Percentiles rank a stretch among this genome's conserved stretches.
Evolutionary conservation across 805 yeast genomes (phyloP).

Genomic region (Metschnikowia gruessii): DNA sequence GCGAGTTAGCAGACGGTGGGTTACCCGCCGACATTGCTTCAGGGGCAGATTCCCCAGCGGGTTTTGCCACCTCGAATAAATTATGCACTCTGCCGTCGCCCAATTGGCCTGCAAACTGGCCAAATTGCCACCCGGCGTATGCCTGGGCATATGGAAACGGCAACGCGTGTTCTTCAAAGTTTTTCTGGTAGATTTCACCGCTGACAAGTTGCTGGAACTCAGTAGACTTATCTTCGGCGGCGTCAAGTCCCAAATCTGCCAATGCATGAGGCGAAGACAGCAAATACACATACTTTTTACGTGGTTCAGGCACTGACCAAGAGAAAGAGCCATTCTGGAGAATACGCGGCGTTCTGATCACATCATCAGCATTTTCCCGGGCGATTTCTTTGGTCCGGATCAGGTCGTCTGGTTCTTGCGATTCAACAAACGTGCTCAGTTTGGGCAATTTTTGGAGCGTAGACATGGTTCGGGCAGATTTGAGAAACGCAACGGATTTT

Average conservation of each 20-base stretch:
- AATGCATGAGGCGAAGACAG: conserved; percentile 61
- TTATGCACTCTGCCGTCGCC: conserved; percentile 94
- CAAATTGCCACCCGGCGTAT: conserved; percentile 96
- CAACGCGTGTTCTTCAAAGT: conserved; percentile 21
- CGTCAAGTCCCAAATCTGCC: conserved; percentile 54
- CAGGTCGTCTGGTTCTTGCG: conserved; percentile 29
- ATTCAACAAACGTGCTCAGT: conserved; percentile 27
- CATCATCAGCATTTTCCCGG: conserved; percentile 26
- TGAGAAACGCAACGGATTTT: background rate
- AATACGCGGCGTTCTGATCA: conserved; percentile 38
- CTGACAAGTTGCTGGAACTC: conserved; percentile 53
- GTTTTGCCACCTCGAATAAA: conserved; percentile 64
- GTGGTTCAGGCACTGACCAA: conserved; percentile 63
- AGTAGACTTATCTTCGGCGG: conserved; percentile 37
- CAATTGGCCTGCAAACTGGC: conserved; percentile 92
- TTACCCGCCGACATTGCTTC: too few species aligned
- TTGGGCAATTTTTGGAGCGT: conserved; percentile 31
- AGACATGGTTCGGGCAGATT: conserved; percentile 14
- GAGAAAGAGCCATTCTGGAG: conserved; percentile 63
- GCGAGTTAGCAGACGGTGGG: too few species aligned
- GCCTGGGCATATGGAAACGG: conserved; percentile 85
- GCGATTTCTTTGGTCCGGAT: conserved; percentile 30
- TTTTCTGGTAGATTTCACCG: conserved; percentile 47
- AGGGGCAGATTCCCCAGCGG: background rate
- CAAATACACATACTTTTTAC: conserved; percentile 53